Evolutionary conservation across 2,329 filamentous ascomycete genomes (phyloP), one percentile per base, ranked within the genome.

Genomic region (Penicillium sp.): DNA sequence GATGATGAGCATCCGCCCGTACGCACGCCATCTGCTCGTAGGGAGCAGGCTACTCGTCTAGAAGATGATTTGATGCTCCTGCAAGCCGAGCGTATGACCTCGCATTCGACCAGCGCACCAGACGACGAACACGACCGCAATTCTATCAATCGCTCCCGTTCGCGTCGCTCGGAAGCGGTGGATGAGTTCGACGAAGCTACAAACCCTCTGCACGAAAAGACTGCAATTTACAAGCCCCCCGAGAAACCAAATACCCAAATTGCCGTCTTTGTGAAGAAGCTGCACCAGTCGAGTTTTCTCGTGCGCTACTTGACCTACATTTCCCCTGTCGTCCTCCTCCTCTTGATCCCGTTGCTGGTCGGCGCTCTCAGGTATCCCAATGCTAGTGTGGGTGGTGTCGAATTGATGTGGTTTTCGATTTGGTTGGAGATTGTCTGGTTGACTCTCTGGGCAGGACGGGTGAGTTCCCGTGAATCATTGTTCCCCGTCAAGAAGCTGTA

Each of bases 351-450:
- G 0, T 73, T 90, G 41, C 76, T 91, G 6, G 73, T 91, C 23
- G 89, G 88, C 6, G 82, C 81, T 1, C 74, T 89, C 19, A 61
- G 83, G 1, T 89, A 82, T 61, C 77, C 79, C n/a, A 63, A 82
- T 49, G 79, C 88, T 1, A 85, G 83, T 13, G 83, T 89, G 3
- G 91, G 91, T 0, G 91, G 89, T 21, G 91, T 96, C 0, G 70
- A 86, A 61, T 78, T 97, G 44, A 79, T 91, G 59, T 97, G 93
- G 93, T 97, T 97, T 70, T 90, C 90, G 31, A 91, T 97, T 61
- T 97, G 93, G 93, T 82, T 97, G 19, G 90, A 96, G 74, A 91
- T 96, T 42, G 83, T 97, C 27, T 97, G 93, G 93, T 81, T 93
- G 61, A 91, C 91, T 0, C 81, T 97, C 0, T 97, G 93, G 93